Conservation (phyloP, 441 rosid genomes). For the Heliophila coronopifolia region DNA sequence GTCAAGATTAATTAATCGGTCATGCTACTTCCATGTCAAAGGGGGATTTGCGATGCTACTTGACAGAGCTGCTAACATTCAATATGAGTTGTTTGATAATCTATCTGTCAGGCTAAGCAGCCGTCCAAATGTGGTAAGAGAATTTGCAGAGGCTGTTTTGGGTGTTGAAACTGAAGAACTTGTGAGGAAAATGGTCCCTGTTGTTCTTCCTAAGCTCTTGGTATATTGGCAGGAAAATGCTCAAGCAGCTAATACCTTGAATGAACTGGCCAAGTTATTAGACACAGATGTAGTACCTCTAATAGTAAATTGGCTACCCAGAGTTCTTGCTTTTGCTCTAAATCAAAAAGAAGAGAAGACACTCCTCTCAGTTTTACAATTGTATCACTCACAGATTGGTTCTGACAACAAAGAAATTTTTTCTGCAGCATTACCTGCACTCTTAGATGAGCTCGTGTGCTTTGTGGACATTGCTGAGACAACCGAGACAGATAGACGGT, state of each 20-base stretch:
- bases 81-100: constrained; percentile 64
- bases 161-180: constrained; percentile 72
- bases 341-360: constrained; percentile 58
- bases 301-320: constrained; percentile 84
- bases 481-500: constrained; percentile 76
- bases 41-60: constrained; percentile 72
- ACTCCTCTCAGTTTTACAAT: constrained; percentile 69
- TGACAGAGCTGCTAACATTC: constrained; percentile 51
- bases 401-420: constrained; percentile 88
- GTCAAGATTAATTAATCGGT: constrained; percentile 64
- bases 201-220: constrained; percentile 90
- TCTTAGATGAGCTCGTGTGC: constrained; percentile 91
- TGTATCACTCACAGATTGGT: constrained; percentile 77
- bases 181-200: constrained; percentile 72
- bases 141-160: constrained; percentile 88
- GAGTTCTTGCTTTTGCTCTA: constrained; percentile 93
- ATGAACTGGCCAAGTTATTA: constrained; percentile 69
- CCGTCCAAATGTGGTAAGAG: constrained; percentile 69
- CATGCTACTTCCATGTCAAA: constrained; percentile 70
- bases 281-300: constrained; percentile 68
- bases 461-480: constrained; percentile 73
- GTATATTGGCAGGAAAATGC: constrained; percentile 66
- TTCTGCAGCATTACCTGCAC: constrained; percentile 94
- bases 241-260: constrained; percentile 53
- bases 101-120: constrained; percentile 56